Evolutionary conservation across 331 rosid species (phyloP).

Genomic region (Cydonia oblonga): DNA sequence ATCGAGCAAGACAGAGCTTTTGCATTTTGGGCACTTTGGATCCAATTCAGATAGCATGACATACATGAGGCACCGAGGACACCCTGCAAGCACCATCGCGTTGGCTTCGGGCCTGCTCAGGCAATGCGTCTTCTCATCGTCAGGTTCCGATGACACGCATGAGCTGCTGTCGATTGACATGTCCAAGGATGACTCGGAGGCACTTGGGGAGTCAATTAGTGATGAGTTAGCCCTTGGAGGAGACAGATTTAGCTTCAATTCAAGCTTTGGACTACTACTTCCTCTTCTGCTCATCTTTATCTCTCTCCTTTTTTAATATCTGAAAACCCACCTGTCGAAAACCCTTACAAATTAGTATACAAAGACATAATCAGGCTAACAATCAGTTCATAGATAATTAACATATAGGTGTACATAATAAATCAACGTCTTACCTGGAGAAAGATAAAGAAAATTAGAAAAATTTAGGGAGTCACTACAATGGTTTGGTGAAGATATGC

Average conservation of each 20-base stretch:
- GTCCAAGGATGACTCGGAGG: constrained; percentile 1
- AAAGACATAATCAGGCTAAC: neutral
- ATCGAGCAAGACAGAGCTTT: constrained; percentile 9
- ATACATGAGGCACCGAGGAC: constrained; percentile 18
- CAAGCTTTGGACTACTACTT: neutral
- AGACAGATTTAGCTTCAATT: neutral
- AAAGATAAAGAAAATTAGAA: neutral
- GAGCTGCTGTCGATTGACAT: constrained; percentile 1
- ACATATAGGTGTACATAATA: neutral
- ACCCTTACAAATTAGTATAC: neutral
- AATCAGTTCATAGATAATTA: neutral
- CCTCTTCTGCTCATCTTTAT: neutral
- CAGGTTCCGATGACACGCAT: constrained; percentile 12
- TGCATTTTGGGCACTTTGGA: constrained; percentile 18
- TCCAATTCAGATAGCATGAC: constrained; percentile 6
- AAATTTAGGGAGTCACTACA: neutral
- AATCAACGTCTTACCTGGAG: neutral
- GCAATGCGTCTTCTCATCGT: neutral
- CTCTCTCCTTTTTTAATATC: neutral
- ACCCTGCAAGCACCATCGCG: constrained; percentile 11
- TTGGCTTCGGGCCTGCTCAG: neutral
- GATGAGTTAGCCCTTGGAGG: neutral
- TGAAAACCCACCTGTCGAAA: neutral
- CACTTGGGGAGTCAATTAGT: neutral
- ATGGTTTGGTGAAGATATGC: neutral